Evolutionary conservation across 371 early-diverging fungal species (phyloP).

Genomic region (Mucor plumbeus): DNA sequence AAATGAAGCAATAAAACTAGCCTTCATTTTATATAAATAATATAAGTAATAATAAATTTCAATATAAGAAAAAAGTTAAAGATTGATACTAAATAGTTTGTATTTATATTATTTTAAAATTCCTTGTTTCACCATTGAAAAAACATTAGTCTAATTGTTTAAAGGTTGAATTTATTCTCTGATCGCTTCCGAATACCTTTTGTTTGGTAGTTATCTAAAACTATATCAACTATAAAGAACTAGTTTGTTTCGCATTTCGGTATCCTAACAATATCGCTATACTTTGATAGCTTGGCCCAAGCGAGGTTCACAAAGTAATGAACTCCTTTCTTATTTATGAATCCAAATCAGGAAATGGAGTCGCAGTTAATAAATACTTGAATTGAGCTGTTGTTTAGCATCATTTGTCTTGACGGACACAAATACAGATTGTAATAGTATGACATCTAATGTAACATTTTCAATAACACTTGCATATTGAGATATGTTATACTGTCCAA

Average conservation of each 20-base stretch:
- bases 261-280: neutral
- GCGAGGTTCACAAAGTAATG: neutral
- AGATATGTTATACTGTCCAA: neutral
- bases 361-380: neutral
- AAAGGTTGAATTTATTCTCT: neutral
- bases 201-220: neutral
- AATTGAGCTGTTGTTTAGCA: neutral
- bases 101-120: neutral
- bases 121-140: neutral
- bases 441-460: neutral
- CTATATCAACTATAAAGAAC: neutral
- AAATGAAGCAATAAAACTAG: conserved; percentile 5
- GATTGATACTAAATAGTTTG: neutral
- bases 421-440: neutral
- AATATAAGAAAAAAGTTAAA: neutral
- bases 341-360: neutral
- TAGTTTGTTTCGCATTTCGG: neutral
- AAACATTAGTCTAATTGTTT: too few relatives aligned
- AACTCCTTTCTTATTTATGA: neutral
- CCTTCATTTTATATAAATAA: neutral
- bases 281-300: neutral
- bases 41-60: neutral
- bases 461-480: neutral
- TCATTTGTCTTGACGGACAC: neutral
- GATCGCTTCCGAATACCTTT: neutral